Evolutionary conservation across 2,329 filamentous ascomycete species (phyloP), one percentile per base, ranked within the genome.

Genomic region (Aspergillus niger): DNA sequence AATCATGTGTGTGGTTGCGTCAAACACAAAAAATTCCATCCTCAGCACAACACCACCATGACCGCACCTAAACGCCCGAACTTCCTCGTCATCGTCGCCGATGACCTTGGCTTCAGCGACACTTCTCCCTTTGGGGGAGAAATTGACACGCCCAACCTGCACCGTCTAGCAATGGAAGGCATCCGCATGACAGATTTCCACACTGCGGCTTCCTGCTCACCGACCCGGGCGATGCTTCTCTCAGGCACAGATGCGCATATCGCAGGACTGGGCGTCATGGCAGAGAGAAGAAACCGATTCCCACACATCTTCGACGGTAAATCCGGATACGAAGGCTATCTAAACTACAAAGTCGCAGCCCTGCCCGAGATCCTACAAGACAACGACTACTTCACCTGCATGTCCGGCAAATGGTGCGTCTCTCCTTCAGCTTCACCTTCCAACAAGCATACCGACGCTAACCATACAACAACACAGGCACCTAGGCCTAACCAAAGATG

Each of bases 141-240:
- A 69, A 85, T 86, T 63, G 74, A 78, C 28, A 86, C 83, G 0
- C 83, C 84, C 0, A 81, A 83, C 63, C 74, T 86, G 30, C 81
- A 85, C 70, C 79, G 78, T 38, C 69, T 83, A 1, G 57, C 57
- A 1, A 26, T 22, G 17, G 70, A 76, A 58, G 79, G 83, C 48
- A 70, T 86, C 15, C 80, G 83, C 5, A 83, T 86, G 69, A 86
- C 83, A 1, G 80, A 85, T 67, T 86, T 84, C 70, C 85, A 87
- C 67, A 81, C 83, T 1, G 85, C 85, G 0, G 80, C 84, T 1
- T 85, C 85, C 38, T 87, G 85, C 71, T 86, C 83, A 2, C 74
- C 74, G 3, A 75, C 73, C 0, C 58, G 74, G 24, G 67, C 73
- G 1, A 76, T 76, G 74, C 64, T 77, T 0, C 62, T 77, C 17